Evolutionary conservation across 2,329 filamentous ascomycete genomes (phyloP).

Genomic region (Fusarium sambucinum): DNA sequence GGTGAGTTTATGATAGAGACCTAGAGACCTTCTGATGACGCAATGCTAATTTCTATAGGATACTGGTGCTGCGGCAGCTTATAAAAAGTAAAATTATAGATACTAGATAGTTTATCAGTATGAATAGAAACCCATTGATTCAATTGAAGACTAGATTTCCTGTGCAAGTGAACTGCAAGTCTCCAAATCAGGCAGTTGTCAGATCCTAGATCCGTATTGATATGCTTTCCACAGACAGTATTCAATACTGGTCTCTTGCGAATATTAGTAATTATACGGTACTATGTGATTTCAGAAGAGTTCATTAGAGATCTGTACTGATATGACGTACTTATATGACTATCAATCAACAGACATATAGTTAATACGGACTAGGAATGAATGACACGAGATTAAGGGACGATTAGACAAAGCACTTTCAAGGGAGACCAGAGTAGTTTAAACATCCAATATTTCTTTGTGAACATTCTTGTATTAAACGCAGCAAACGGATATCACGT

Average conservation of each 20-base stretch:
- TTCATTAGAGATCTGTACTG: too few relatives aligned
- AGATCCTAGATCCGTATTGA: too few relatives aligned
- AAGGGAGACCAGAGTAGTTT: fast-evolving
- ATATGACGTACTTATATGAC: too few relatives aligned
- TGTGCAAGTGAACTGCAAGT: too few relatives aligned
- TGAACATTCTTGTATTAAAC: background rate
- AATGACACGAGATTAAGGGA: fast-evolving
- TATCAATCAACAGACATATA: too few relatives aligned
- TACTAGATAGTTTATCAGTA: conserved; percentile 45
- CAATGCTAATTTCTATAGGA: conserved; percentile 13
- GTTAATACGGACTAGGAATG: background rate
- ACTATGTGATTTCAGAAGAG: too few relatives aligned
- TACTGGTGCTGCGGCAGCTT: conserved; percentile 31
- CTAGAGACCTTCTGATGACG: fast-evolving
- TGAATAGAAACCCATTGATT: background rate
- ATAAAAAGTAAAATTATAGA: conserved; percentile 51
- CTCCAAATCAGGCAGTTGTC: too few relatives aligned
- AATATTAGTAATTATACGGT: too few relatives aligned
- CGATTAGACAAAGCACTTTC: background rate
- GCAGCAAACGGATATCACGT: background rate
- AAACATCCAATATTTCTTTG: background rate
- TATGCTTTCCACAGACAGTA: too few relatives aligned
- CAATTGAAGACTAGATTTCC: fast-evolving
- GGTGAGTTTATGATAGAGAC: too few relatives aligned
- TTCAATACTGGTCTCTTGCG: too few relatives aligned